These are phyloP conservation scores for Penicillium antarcticum DNA, from an alignment of 495 filamentous ascomycete species.

Conservation along the genomic window DNA sequence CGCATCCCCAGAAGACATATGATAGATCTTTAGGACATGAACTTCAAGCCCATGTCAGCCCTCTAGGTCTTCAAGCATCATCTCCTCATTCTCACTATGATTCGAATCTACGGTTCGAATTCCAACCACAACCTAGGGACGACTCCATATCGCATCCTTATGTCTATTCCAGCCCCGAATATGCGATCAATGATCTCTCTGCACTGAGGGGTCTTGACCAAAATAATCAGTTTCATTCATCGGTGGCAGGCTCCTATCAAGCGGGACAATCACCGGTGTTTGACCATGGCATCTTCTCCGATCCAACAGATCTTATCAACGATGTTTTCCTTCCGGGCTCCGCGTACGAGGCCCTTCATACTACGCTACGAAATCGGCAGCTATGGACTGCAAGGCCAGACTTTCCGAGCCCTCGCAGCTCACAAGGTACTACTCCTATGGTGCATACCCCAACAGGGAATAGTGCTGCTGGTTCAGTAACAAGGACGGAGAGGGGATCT, in stretches of 20 bases:
- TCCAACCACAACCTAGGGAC: conserved; percentile 1
- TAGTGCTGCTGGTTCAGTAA: conserved; percentile 5
- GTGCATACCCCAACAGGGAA: conserved; percentile 5
- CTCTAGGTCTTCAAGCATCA: neutral
- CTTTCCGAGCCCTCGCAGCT: conserved; percentile 21
- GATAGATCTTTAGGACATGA: neutral
- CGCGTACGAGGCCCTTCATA: conserved; percentile 34
- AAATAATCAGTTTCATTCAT: conserved; percentile 1
- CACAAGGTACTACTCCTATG: conserved; percentile 10
- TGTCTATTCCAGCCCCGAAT: conserved; percentile 28
- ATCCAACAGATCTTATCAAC: conserved; percentile 22
- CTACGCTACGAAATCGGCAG: conserved; percentile 30
- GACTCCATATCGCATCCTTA: conserved; percentile 17
- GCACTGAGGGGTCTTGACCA: conserved; percentile 14
- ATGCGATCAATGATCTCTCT: conserved; percentile 23
- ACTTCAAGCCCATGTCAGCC: neutral
- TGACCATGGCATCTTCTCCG: conserved; percentile 25
- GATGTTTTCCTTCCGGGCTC: conserved; percentile 34
- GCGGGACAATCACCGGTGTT: conserved; percentile 21
- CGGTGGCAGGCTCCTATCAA: conserved; percentile 16
- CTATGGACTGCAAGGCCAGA: conserved; percentile 31
- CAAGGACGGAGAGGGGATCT: neutral
- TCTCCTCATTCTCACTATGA: neutral
- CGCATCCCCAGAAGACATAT: neutral
- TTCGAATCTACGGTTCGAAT: neutral